Base-by-base conservation (phyloP, 768 basidiomycete species). In the Pleurotus tuoliensis region DNA sequence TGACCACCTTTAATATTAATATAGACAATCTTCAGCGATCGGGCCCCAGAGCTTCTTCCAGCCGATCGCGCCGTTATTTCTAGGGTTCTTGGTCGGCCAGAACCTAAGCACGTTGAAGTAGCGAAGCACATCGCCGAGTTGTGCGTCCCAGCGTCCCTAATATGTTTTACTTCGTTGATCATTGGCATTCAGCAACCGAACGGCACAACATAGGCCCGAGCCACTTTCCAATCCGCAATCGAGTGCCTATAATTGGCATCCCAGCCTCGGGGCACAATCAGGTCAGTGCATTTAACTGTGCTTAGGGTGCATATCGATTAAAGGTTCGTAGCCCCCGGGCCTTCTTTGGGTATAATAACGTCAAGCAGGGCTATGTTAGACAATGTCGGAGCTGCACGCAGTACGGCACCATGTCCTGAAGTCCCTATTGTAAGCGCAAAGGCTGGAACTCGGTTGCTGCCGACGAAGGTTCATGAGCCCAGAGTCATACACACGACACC, bases 61-160 rank as follows among this genome's bases (percentile, higher is more conserved):
- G 62, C 63, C 7, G 80, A 84, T 49, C 72, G 82, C 15, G 67
- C 66, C 38, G 74, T 82, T 7, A 73, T 87, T 15, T 79, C 82
- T 4, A 69, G 64, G n/a, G 79, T 93, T 16, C 66, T 91, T 1
- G 69, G 71, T 37, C 68, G 87, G 53, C 62, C 69, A 2, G 46
- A 64, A 6, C 80, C 82, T 7, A 67, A 74, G 43, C 77, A 81
- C 47, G 67, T 61, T 7, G 77, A 80, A 56, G 75, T 83, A 1
- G 54, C 65, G 13, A 59, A 65, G 38, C 68, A 70, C 58, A 63
- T 84, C 9, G 64, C 70, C 12, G 79, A 80, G 58, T 79, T 81
- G 86, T 87, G 60, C 58, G 84, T 73, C 24, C 2, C 11, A 34
- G 27, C 22, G n/a, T 50, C 24, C 16, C 13, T 50, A 16, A 18